Evolutionary conservation across 306 rosid species (phyloP), one percentile per base, ranked within the genome.

Genomic region (Astragalus membranaceus): DNA sequence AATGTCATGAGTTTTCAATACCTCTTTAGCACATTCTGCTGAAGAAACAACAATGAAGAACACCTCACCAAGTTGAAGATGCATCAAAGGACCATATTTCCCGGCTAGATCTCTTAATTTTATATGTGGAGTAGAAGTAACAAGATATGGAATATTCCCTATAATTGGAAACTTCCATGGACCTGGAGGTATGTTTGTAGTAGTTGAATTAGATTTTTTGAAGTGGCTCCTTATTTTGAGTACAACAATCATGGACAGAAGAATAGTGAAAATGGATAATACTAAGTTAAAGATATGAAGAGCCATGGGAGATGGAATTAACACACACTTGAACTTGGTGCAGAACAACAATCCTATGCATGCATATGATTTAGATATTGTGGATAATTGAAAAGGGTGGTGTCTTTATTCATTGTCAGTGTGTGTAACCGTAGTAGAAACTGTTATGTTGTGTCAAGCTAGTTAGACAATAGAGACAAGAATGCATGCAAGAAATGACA

Each of bases 41-140:
- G 84, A 79, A 4, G 84, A 76, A 41, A 79, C 13, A 2, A 76
- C 32, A 26, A 72, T 23, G 13, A 4, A 7, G 3, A 17, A 46
- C 37, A 79, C 7, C 16, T 79, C 83, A 2, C 75, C 83, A 5
- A 79, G 46, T 66, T 75, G 58, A 0, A 82, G 70, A 20, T 82
- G 81, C 41, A 82, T 50, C n/a, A 82, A 33, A 1, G 75, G 76
- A 1, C 86, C 86, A 75, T 82, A 36, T 41, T 14, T 66, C 42
- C 41, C 14, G 10, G 75, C 35, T 3, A 70, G 8, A 0, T 70
- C 57, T 57, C 67, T 44, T 29, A 72, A 36, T 47, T 12, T 72
- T 46, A 58, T 3, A 16, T 70, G 67, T 61, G 88, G 80, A 0
- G 52, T 42, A 3, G 70, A 10, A 4, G 47, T 16, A 42, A 63